Percentiles rank a stretch among this genome's conserved stretches.
phyloP scores from a whole-genome alignment of 257 asterid species.

The Orobanche coerulescens region DNA sequence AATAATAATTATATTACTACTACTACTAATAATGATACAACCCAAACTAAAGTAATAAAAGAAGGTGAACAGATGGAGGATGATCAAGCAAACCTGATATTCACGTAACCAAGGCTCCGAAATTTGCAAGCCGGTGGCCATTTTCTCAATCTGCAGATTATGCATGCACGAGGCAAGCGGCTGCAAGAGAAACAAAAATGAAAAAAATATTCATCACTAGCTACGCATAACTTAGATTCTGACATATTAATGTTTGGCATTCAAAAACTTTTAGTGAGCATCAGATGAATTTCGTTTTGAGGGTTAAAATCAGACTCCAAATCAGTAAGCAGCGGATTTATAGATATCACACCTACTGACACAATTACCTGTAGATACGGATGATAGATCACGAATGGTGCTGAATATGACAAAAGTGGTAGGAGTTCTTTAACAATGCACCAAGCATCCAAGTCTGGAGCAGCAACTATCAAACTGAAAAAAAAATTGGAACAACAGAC shows the following conservation, averaged over 20 bases:
- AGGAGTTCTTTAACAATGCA: constrained; percentile 59
- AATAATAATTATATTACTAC: neutral
- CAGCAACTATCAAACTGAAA: constrained; percentile 75
- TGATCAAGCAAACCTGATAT: constrained; percentile 58
- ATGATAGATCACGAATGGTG: constrained; percentile 92
- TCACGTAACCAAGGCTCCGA: constrained; percentile 88
- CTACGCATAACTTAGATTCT: neutral
- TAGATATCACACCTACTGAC: constrained; percentile 2
- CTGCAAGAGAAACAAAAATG: constrained; percentile 37
- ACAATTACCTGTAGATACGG: constrained; percentile 73
- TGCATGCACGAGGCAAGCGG: constrained; percentile 90
- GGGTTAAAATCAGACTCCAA: neutral
- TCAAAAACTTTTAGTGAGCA: neutral
- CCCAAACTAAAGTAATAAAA: neutral
- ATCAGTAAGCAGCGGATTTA: neutral
- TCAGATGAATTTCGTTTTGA: neutral
- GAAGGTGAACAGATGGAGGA: neutral
- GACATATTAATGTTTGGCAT: no score
- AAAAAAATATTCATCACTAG: neutral
- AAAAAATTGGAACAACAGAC: neutral
- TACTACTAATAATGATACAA: no score
- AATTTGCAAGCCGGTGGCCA: constrained; percentile 80
- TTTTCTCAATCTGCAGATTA: constrained; percentile 69
- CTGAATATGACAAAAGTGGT: constrained; percentile 81
- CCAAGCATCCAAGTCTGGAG: constrained; percentile 83